These are phyloP conservation scores for Mrakiaceae sp. DNA, from an alignment of 1,284 basidiomycete genomes.

Conservation along the genomic window DNA sequence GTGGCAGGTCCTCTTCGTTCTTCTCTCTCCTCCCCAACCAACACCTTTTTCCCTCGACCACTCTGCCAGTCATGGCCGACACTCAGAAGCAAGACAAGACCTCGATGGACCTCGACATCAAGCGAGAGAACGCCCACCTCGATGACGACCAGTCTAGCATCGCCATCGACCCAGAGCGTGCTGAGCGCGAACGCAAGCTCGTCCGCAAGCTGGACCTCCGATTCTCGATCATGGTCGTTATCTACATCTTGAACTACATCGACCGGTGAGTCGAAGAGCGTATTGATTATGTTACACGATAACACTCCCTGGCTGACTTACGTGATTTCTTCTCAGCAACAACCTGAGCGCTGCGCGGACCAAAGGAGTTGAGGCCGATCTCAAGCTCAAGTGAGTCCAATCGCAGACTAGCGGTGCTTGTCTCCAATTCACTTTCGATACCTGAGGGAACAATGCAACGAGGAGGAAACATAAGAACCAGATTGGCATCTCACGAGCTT, in stretches of 20 bases:
- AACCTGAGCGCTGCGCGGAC: constrained; percentile 26
- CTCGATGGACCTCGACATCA: background rate
- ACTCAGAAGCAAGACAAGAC: background rate
- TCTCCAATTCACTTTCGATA: too few species aligned
- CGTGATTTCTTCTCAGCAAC: background rate
- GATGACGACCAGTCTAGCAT: background rate
- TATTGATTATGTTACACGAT: background rate
- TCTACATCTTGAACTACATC: constrained; percentile 24
- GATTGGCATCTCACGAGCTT: too few species aligned
- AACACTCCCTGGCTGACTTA: background rate
- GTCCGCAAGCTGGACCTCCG: constrained; percentile 30
- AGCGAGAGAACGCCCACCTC: background rate
- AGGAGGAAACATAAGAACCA: too few species aligned
- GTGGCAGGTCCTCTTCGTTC: background rate
- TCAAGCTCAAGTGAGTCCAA: constrained; percentile 20
- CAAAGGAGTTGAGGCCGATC: constrained; percentile 28
- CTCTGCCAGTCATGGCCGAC: background rate
- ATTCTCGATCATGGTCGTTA: constrained; percentile 26
- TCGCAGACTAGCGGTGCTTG: too few species aligned
- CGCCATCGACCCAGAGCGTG: constrained; percentile 11
- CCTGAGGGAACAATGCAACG: too few species aligned
- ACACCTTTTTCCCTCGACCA: background rate
- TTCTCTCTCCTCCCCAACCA: background rate
- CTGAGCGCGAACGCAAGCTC: constrained; percentile 28
- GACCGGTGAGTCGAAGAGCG: background rate